Conservation (phyloP, 2,329 filamentous ascomycete species). For the Colletotrichum shisoi region DNA sequence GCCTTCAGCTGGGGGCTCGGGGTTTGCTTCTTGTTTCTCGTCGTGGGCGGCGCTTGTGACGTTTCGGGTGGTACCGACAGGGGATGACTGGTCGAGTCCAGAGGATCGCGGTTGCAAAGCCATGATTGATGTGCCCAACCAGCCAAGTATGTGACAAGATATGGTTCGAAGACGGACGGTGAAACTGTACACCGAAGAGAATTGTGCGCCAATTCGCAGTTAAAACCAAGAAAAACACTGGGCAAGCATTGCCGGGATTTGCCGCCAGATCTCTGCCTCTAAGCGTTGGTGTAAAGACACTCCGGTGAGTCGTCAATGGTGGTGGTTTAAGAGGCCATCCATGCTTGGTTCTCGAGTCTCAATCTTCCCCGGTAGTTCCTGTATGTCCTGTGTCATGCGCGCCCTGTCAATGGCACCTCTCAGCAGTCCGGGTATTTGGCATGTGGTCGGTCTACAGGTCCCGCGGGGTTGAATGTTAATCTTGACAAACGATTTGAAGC, state of each 20-base stretch:
- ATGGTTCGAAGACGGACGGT: neutral
- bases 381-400: neutral
- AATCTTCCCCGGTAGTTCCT: neutral
- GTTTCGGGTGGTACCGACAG: neutral
- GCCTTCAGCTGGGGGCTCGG: neutral
- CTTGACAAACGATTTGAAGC: neutral
- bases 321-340: neutral
- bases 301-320: neutral
- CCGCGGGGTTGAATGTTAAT: neutral
- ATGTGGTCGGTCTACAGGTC: neutral
- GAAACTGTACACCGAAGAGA: neutral
- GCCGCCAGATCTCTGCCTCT: neutral
- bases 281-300: neutral
- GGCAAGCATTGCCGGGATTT: neutral
- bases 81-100: neutral
- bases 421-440: neutral
- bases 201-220: neutral
- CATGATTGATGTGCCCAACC: neutral
- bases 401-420: constrained; percentile 1
- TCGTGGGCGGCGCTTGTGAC: neutral
- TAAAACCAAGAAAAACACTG: neutral
- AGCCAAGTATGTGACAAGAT: neutral
- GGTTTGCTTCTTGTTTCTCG: neutral
- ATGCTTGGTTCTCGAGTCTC: neutral
- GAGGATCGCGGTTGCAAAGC: neutral